Percentiles rank a stretch among this genome's conserved stretches.
Evolutionary conservation across 495 filamentous ascomycete species (phyloP).

Genomic region (Penicillium canescens): DNA sequence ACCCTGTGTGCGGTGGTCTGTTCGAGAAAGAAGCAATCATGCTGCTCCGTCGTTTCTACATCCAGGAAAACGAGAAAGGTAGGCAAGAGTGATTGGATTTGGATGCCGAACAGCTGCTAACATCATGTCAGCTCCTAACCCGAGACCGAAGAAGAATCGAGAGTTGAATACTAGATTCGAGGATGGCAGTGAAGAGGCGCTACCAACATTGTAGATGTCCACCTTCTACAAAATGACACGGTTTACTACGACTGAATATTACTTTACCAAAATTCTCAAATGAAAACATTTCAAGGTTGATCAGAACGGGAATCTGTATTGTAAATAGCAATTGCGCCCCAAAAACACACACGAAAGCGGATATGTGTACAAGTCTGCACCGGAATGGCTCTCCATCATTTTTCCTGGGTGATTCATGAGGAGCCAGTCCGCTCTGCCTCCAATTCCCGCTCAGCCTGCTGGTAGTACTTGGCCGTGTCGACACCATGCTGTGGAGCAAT

Average conservation of each 20-base stretch:
- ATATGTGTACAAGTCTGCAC: conserved; percentile 35
- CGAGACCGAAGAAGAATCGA: conserved; percentile 54
- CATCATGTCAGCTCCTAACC: conserved; percentile 55
- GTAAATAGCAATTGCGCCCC: conserved; percentile 29
- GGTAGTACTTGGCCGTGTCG: conserved; percentile 97
- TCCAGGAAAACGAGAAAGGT: conserved; percentile 94
- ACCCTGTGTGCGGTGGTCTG: conserved; percentile 77
- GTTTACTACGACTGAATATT: not conserved
- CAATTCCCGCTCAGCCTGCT: conserved; percentile 90
- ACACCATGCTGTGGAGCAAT: conserved; percentile 72
- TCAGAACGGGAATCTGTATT: conserved; percentile 20
- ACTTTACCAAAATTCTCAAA: no score
- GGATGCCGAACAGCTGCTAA: conserved; percentile 7
- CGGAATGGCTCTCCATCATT: conserved; percentile 2
- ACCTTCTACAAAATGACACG: not conserved
- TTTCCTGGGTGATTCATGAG: conserved; percentile 18
- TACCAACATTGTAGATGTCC: not conserved
- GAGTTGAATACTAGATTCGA: conserved; percentile 49
- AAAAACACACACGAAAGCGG: conserved; percentile 22
- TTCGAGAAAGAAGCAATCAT: conserved; percentile 88
- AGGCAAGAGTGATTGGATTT: conserved; percentile 44
- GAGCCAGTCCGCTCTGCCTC: conserved; percentile 64
- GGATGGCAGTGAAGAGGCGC: conserved; percentile 4
- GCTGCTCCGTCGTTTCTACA: conserved; percentile 87
- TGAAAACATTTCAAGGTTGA: not conserved